Evolutionary conservation across 768 basidiomycete species (phyloP), one percentile per base, ranked within the genome.

Genomic region (Mycena polygramma): DNA sequence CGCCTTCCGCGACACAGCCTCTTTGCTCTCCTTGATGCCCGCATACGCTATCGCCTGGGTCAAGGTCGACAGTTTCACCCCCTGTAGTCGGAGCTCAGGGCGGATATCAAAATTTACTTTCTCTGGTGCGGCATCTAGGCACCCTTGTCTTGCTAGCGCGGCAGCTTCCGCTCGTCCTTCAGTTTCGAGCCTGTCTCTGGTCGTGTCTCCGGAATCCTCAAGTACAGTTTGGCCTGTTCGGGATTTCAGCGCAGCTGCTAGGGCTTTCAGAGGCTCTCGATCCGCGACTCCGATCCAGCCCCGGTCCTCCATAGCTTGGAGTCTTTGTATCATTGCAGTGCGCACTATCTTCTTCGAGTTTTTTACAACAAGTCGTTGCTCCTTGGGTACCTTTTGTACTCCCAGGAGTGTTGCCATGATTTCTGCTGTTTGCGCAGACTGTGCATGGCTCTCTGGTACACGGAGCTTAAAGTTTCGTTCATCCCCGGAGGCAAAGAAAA

Each of bases 261-360:
- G 57, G 20, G 43, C 51, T 5, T 30, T 45, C 15, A 58, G 39
- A 6, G 48, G 35, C 20, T 51, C 36, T 13, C 17, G 4, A 22
- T 60, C 36, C 17, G 26, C 43, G 1, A 60, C 37, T 13, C 63
- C 63, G 19, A 64, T 57, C 68, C 68, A 70, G 0, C 68, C 63
- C 11, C 41, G 20, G 26, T 57, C 63, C 26, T 70, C 63, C 36
- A 36, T 39, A 7, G 2, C 22, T 7, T 37, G 2, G 26, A 65
- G 63, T 14, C 20, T n/a, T n/a, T n/a, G n/a, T n/a, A n/a, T n/a
- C n/a, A n/a, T n/a, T n/a, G n/a, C n/a, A n/a, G n/a, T n/a, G n/a
- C n/a, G n/a, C n/a, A n/a, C n/a, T n/a, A 10, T 35, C 20, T 45
- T 24, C 36, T 17, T 8, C 3, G n/a, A 3, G 58, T 26, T 54